Percentiles rank a stretch among this genome's conserved stretches.
Conservation (phyloP, 1,139 yeast species). For the Yamadazyma dendronema region DNA sequence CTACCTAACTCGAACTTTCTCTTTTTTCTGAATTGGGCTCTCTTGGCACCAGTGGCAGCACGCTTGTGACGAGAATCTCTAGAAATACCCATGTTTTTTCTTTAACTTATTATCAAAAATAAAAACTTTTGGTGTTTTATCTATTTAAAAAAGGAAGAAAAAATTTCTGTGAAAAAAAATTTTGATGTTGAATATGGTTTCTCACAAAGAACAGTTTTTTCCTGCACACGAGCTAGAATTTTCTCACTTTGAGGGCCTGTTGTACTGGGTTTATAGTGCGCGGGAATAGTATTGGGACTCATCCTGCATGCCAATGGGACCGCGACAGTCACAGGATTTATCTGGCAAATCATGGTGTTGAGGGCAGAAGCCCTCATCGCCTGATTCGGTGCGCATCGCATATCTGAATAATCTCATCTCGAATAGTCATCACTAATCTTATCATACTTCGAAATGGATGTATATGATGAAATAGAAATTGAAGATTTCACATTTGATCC, state of each 20-base stretch:
- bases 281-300: background rate
- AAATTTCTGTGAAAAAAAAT: conserved; percentile 7
- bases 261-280: too few relatives aligned
- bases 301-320: background rate
- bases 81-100: conserved; percentile 90
- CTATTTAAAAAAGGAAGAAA: conserved; percentile 4
- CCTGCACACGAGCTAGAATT: conserved; percentile 2
- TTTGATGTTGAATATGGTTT: conserved; percentile 4
- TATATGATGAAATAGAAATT: conserved; percentile 93
- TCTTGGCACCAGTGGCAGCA: conserved; percentile 99
- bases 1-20: conserved; percentile 99
- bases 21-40: conserved; percentile 99
- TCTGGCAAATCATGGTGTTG: background rate
- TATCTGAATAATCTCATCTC: conserved; percentile 5
- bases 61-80: conserved; percentile 99
- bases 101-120: background rate
- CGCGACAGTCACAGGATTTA: background rate
- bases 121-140: conserved; percentile 1
- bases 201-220: conserved; percentile 1
- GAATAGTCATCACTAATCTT: background rate
- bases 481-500: conserved; percentile 95
- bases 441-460: conserved; percentile 34
- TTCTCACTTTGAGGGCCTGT: too few relatives aligned
- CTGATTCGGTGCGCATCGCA: background rate
- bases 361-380: conserved; percentile 1